These are phyloP conservation scores for Hydrangea macrophylla DNA, from an alignment of 148 eudicot species.

Conservation along the genomic window DNA sequence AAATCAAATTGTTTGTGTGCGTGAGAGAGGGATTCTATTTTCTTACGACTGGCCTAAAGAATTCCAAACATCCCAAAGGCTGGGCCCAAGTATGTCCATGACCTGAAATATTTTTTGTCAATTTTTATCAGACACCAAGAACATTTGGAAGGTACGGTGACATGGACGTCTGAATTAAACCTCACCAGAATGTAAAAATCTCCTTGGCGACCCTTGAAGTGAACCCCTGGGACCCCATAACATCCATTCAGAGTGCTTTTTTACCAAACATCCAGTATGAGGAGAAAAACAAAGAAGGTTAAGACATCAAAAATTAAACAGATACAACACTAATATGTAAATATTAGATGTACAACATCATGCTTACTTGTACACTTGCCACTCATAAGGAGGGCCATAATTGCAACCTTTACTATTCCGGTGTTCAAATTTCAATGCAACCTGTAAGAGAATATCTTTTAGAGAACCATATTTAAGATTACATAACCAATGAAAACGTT, in stretches of 20 bases:
- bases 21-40: not conserved
- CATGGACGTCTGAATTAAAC: not conserved
- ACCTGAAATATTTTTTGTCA: slow-evolving; percentile 39
- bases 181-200: slow-evolving; percentile 89
- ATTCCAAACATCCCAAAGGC: slow-evolving; percentile 98
- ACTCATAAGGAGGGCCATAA: slow-evolving; percentile 97
- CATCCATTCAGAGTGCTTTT: slow-evolving; percentile 78
- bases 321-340: not conserved
- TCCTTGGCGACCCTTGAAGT: slow-evolving; percentile 89
- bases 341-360: slow-evolving; percentile 1
- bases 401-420: slow-evolving; percentile 95
- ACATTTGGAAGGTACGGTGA: not conserved
- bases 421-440: slow-evolving; percentile 89
- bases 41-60: slow-evolving; percentile 90
- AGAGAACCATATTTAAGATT: not conserved
- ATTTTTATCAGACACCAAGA: not conserved
- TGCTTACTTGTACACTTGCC: slow-evolving; percentile 95
- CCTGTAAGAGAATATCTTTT: slow-evolving; percentile 37
- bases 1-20: not conserved
- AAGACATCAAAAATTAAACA: not conserved
- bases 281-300: slow-evolving; percentile 10
- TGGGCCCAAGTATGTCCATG: slow-evolving; percentile 98
- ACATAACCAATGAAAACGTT: not conserved
- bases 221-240: slow-evolving; percentile 85
- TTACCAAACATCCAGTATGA: slow-evolving; percentile 6